Evolutionary conservation across 2,329 filamentous ascomycete genomes (phyloP), one percentile per base, ranked within the genome.

Genomic region (Sclerotinia spermophila): DNA sequence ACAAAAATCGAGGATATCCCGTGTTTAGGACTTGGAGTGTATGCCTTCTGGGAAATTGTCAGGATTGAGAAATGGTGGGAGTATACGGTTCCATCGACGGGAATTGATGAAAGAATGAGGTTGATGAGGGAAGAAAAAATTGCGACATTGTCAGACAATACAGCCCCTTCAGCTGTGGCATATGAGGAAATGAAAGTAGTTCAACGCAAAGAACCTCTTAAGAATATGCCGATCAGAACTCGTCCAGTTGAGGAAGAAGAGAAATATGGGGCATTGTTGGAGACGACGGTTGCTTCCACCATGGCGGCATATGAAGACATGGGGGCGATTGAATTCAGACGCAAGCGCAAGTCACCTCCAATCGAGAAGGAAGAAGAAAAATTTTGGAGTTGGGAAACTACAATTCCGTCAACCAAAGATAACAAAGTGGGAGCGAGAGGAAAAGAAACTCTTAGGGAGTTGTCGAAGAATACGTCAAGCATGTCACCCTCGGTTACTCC

Each of bases 21-120:
- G 3, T 65, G 17, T 5, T 53, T 40, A 17, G 45, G 62, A 11
- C 19, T 65, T 17, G 62, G 33, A 7, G 45, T 65, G 1, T 53
- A 53, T 30, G 45, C 62, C 2, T 65, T 65, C 1, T 65, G 62
- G 62, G 62, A 65, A 10, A 65, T 65, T 53, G 45, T 65, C 2
- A 65, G 40, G 33, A 24, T 65, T 35, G 62, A 53, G 24, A 53
- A n/a, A 24, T 65, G 62, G 62, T 65, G 62, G 62, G 62, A 65
- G 62, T 65, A 53, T 53, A 65, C 17, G 10, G 62, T 65, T 30
- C n/a, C 17, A 13, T n/a, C 45, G n/a, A 27, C n/a, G 5, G 11
- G 10, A 30, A 3, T 15, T 11, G 3, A 40, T 27, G 24, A 30
- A 17, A 24, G 17, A 3, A 30, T 21, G 24, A 4, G 17, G n/a